phyloP scores from a whole-genome alignment of 768 basidiomycete species.

The Leccinellum luteum region DNA sequence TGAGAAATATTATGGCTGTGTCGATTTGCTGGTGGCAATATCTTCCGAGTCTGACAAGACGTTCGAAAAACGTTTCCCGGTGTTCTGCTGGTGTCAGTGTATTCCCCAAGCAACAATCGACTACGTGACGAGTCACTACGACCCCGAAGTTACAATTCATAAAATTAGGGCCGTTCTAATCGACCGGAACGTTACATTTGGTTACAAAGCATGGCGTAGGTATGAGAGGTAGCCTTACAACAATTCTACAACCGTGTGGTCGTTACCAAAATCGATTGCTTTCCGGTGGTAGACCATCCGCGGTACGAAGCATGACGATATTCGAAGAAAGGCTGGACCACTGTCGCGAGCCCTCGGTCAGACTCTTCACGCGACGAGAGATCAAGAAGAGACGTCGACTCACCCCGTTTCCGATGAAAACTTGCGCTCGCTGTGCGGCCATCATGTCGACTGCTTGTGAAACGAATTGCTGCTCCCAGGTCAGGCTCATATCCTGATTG shows the following conservation, averaged over 20 bases:
- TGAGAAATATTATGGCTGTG: too few relatives aligned
- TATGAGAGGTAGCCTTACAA: neutral
- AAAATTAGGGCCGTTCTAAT: neutral
- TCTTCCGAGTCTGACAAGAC: too few relatives aligned
- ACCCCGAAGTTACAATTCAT: neutral
- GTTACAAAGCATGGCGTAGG: neutral
- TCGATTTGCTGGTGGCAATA: too few relatives aligned
- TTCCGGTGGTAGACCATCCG: constrained; percentile 21
- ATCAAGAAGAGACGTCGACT: constrained; percentile 11
- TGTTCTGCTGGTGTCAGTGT: too few relatives aligned
- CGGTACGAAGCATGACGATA: constrained; percentile 36
- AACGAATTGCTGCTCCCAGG: constrained; percentile 41
- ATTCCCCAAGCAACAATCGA: too few relatives aligned
- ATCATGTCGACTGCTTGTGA: constrained; percentile 50
- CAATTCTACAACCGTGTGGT: neutral
- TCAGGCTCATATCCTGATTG: constrained; percentile 40
- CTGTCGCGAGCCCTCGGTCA: constrained; percentile 17
- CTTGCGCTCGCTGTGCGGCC: constrained; percentile 42
- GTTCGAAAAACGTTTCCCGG: too few relatives aligned
- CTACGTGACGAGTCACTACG: too few relatives aligned
- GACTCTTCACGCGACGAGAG: neutral
- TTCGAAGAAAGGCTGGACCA: constrained; percentile 43
- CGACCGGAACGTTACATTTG: neutral
- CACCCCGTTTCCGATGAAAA: constrained; percentile 54
- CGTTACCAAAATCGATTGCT: constrained; percentile 35